Percentiles rank a stretch among this genome's conserved stretches.
Evolutionary conservation across 2,329 filamentous ascomycete genomes (phyloP).

Genomic region (Hypomyces perniciosus): DNA sequence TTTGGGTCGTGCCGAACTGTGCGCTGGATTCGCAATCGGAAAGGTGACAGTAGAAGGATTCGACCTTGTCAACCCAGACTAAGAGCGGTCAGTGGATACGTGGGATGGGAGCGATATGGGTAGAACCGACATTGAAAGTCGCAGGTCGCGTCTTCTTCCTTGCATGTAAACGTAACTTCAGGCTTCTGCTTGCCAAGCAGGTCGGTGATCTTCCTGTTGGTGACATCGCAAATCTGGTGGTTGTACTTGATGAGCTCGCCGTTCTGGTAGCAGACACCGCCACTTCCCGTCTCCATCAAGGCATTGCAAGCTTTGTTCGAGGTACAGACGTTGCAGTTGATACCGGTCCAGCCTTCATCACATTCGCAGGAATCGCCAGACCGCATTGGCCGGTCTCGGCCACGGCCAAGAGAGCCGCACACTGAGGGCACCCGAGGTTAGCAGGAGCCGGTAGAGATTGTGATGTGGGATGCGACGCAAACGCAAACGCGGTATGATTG

Average conservation of each 20-base stretch:
- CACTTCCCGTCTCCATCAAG: slow-evolving; percentile 75
- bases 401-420: slow-evolving; percentile 81
- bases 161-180: slow-evolving; percentile 91
- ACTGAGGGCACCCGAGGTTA: slow-evolving; percentile 37
- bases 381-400: slow-evolving; percentile 70
- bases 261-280: slow-evolving; percentile 86
- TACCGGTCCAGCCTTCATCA: slow-evolving; percentile 88
- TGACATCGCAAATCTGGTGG: slow-evolving; percentile 96
- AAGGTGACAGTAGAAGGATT: slow-evolving; percentile 94
- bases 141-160: slow-evolving; percentile 66
- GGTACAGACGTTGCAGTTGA: slow-evolving; percentile 97
- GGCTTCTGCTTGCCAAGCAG: slow-evolving; percentile 79
- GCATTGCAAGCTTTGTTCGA: slow-evolving; percentile 78
- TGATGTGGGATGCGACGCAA: not conserved
- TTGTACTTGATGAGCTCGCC: slow-evolving; percentile 90
- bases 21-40: slow-evolving; percentile 71
- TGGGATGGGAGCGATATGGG: not conserved
- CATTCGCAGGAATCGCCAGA: slow-evolving; percentile 70
- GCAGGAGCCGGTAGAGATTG: not conserved
- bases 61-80: slow-evolving; percentile 92
- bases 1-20: slow-evolving; percentile 62
- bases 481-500: not conserved
- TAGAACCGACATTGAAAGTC: slow-evolving; percentile 80
- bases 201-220: slow-evolving; percentile 87
- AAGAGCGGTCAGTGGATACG: slow-evolving; percentile 11